Base-by-base conservation (phyloP, 2,329 filamentous ascomycete species). In the Pseudocercospora pini-densiflorae region DNA sequence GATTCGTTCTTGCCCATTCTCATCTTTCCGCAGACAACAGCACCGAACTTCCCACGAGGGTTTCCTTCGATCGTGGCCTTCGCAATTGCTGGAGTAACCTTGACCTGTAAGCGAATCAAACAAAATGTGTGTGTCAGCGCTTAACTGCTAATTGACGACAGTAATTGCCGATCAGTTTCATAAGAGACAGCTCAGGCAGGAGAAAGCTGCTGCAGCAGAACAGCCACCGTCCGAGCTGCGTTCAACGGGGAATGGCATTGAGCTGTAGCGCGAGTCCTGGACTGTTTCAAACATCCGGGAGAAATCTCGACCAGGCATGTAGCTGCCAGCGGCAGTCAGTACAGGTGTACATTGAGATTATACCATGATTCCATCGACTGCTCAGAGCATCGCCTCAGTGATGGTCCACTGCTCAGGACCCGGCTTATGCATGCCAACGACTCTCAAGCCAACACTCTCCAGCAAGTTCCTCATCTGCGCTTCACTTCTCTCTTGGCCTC, bases 1-100 rank as follows among this genome's bases (percentile, higher is more conserved):
- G 64, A 62, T 19, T 62, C 64, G 0, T 66, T 62, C 23, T 54
- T 66, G 1, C 64, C 64, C 5, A 66, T 66, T 24, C 45, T 66
- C 53, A 62, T 66, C 51, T 66, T 66, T 24, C 64, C 59, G 10
- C 64, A 66, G 29, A 66, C 64, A 1, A 66, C 59, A 8, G 64
- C 45, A 14, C 59, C 64, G 2, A 62, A 19, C 16, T 66, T 66
- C 10, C 64, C 59, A 10, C 21, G 43, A 29, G 64, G 64, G 7
- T 66, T 66, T 40, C 64, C 64, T 3, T 65, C 63, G 16, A 62
- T 65, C 27, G 45, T 62, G 16, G 47, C 31, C 1, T 65, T 65
- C 36, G 62, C 58, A 1, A 6, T 64, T 54, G 57, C 57, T 27
- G 62, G 54, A n/a, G 57, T 64, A 2, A 3, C 33, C 6, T 14